phyloP scores from a whole-genome alignment of 495 filamentous ascomycete species.

The Halenospora varia region DNA sequence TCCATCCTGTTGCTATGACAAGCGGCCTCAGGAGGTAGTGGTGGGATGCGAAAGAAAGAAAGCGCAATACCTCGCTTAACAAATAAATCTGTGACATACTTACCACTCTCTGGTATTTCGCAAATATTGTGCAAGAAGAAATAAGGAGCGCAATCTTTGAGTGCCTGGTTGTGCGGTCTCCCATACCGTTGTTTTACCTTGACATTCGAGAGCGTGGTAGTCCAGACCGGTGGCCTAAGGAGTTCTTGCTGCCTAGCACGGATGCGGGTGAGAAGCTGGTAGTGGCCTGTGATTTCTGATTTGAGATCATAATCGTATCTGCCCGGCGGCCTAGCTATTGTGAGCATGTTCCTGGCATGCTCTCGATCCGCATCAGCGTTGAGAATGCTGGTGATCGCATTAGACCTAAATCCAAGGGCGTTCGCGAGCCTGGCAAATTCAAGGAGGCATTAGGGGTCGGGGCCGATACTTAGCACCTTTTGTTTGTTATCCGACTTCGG shows the following conservation, averaged over 20 bases:
- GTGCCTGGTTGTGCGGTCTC: slow-evolving; percentile 4
- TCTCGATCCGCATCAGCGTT: slow-evolving; percentile 10
- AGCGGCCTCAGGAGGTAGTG: slow-evolving; percentile 6
- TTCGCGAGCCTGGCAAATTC: slow-evolving; percentile 16
- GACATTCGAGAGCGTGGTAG: slow-evolving; percentile 10
- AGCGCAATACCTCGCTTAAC: slow-evolving; percentile 4
- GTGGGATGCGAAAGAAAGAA: slow-evolving; percentile 3
- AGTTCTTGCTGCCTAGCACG: slow-evolving; percentile 14
- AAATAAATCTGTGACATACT: slow-evolving; percentile 8
- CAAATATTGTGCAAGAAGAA: slow-evolving; percentile 4
- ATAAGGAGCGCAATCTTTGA: slow-evolving; percentile 7
- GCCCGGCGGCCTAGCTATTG: slow-evolving; percentile 14
- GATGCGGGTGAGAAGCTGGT: slow-evolving; percentile 16
- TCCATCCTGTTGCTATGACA: slow-evolving; percentile 8
- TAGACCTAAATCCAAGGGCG: slow-evolving; percentile 16
- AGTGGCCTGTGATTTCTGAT: slow-evolving; percentile 14
- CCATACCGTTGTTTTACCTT: slow-evolving; percentile 11
- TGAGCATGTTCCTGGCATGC: slow-evolving; percentile 14
- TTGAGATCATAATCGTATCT: slow-evolving; percentile 16
- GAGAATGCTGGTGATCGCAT: slow-evolving; percentile 15
- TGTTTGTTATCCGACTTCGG: slow-evolving; percentile 15
- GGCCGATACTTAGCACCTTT: slow-evolving; percentile 15
- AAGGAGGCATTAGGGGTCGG: slow-evolving; percentile 13
- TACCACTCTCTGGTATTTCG: slow-evolving; percentile 6
- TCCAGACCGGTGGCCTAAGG: slow-evolving; percentile 7